Base-by-base conservation (phyloP, 2,329 filamentous ascomycete species). In the Emergomyces pasteurianus region DNA sequence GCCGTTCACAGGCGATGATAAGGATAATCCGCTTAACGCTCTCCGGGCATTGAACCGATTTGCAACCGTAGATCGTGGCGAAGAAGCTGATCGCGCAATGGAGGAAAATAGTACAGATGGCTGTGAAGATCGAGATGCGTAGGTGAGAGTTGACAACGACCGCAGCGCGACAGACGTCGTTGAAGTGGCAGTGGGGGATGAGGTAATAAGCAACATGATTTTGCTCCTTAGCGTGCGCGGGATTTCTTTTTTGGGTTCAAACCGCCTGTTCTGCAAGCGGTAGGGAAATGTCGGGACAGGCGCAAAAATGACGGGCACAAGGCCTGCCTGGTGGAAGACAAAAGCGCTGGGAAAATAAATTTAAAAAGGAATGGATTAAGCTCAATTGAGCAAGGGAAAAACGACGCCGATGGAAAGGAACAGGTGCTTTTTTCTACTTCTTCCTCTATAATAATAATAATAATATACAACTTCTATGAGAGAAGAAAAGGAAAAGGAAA, bases 111-210 rank as follows among this genome's bases (percentile, higher is more conserved):
- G 21, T 34, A 31, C 10, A 42, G 31, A 14, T 28, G 31, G 40
- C 43, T 50, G 47, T n/a, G 50, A 21, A 23, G 62, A 61, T 55
- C 58, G 61, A 38, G 58, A 60, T 46, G 43, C 60, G 59, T 59
- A 52, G 60, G 58, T 52, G 26, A 62, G 55, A n/a, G 59, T 47
- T 12, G 60, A 60, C 34, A 60, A 34, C 34, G 62, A 61, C 34
- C 58, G 58, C 60, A 62, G 38, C 6, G 60, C 56, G 50, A 54
- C 36, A 34, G 57, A 58, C 36, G 62, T 57, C 43, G 57, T 55
- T 50, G 59, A 61, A 58, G 49, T 50, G 58, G 53, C 21, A 28
- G 60, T 36, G 56, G 60, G 47, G 59, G 58, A 59, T 43, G 60
- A 58, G 58, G 50, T 57, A 46, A 63, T 12, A 14, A 23, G 43